Conservation (phyloP, 2,329 filamentous ascomycete species). For the Fonsecaea multimorphosa region DNA sequence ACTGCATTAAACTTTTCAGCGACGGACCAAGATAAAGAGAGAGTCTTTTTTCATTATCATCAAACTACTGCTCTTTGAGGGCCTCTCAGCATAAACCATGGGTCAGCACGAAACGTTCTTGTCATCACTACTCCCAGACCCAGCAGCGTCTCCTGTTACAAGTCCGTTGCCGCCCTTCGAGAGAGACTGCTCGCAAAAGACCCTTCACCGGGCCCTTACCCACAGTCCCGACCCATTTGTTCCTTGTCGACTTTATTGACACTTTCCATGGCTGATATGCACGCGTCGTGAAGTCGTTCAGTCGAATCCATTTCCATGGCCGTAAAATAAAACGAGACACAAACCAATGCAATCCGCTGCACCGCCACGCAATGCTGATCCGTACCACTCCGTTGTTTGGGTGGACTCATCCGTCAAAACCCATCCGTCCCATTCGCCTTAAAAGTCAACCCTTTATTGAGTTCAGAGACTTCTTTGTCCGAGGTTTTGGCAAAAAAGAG, state of each 20-base stretch:
- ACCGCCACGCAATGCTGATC: conserved; percentile 12
- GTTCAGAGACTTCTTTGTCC: neutral
- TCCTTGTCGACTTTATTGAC: neutral
- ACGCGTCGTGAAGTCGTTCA: neutral
- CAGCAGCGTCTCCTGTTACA: neutral
- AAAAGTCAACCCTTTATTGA: neutral
- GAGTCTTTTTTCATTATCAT: conserved; percentile 2
- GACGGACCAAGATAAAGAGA: neutral
- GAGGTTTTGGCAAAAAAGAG: neutral
- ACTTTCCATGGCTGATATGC: neutral
- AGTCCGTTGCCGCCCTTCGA: neutral
- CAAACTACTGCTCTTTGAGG: neutral
- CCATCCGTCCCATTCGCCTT: neutral
- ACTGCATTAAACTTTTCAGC: neutral
- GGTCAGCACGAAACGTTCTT: neutral
- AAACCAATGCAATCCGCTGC: neutral
- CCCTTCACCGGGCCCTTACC: neutral
- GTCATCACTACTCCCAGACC: neutral
- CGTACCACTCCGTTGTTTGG: neutral
- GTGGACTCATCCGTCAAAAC: neutral
- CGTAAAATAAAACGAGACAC: conserved; percentile 1
- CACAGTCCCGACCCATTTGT: neutral
- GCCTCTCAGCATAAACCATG: neutral
- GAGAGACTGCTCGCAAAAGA: neutral
- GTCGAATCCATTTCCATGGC: conserved; percentile 1